phyloP scores from a whole-genome alignment of 1,284 basidiomycete species.

The Acaromyces ingoldii region DNA sequence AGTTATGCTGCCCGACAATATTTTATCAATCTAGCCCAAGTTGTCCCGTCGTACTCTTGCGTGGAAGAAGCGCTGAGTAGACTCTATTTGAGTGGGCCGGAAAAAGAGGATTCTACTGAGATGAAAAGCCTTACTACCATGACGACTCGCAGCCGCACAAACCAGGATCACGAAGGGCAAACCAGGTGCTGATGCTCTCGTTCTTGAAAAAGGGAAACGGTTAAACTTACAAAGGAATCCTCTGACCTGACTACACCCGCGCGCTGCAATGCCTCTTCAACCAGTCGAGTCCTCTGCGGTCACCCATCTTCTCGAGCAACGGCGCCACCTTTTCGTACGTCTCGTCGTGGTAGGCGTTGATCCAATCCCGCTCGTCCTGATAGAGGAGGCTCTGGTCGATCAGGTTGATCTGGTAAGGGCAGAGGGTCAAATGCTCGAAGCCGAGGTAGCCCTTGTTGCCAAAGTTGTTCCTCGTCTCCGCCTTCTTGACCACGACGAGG shows the following conservation, averaged over 20 bases:
- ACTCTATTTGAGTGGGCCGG: neutral
- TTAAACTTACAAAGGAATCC: neutral
- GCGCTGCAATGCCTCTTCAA: slow-evolving; percentile 60
- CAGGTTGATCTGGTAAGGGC: slow-evolving; percentile 80
- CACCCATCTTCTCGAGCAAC: slow-evolving; percentile 62
- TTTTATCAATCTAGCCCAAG: neutral
- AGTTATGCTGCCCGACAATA: slow-evolving; percentile 1
- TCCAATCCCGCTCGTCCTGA: slow-evolving; percentile 68
- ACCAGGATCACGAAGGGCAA: neutral
- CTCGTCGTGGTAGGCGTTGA: slow-evolving; percentile 79
- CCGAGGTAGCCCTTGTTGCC: slow-evolving; percentile 62
- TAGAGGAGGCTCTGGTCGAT: slow-evolving; percentile 66
- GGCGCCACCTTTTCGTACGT: slow-evolving; percentile 71
- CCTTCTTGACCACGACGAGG: slow-evolving; percentile 39
- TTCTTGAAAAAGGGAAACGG: neutral
- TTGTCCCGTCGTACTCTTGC: neutral
- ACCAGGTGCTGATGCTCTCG: neutral
- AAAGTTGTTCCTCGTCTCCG: slow-evolving; percentile 71
- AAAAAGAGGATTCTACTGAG: neutral
- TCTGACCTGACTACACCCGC: slow-evolving; percentile 1
- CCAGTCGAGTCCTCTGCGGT: slow-evolving; percentile 71
- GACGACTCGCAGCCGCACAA: neutral
- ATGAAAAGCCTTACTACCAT: neutral
- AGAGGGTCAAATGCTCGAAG: slow-evolving; percentile 62
- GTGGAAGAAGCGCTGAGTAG: slow-evolving; percentile 4